Conservation (phyloP, 2,329 filamentous ascomycete genomes). For the Alternaria sp. region DNA sequence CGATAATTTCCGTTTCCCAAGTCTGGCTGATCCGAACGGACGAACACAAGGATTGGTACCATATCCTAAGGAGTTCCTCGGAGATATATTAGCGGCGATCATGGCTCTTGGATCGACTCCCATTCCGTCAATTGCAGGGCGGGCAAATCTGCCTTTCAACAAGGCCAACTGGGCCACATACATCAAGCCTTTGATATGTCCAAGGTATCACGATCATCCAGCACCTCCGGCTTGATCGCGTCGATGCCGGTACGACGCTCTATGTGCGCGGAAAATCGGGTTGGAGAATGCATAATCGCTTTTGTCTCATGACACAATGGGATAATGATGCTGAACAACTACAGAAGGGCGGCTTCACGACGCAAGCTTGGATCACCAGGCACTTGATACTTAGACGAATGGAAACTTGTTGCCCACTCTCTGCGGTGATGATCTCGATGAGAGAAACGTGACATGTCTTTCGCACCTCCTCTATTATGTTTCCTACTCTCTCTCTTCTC, state of each 20-base stretch:
- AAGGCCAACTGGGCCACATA: background rate
- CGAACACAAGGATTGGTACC: too few species aligned
- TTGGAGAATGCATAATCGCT: background rate
- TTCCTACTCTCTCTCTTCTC: too few species aligned
- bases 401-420: too few species aligned
- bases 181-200: background rate
- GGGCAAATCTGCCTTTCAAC: fast-evolving
- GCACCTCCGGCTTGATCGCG: background rate
- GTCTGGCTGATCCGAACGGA: too few species aligned
- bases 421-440: too few species aligned
- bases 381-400: too few species aligned
- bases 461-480: too few species aligned
- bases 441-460: too few species aligned
- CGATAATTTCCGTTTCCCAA: too few species aligned
- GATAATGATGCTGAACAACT: background rate
- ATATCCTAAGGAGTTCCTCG: background rate
- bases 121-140: background rate
- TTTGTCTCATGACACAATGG: background rate
- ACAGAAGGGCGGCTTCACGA: background rate
- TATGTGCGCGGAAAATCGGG: background rate
- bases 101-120: background rate
- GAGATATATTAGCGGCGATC: fast-evolving
- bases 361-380: too few species aligned
- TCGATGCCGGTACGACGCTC: background rate
- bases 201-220: background rate